Percentiles rank a stretch among this genome's conserved stretches.
Evolutionary conservation across 805 yeast species (phyloP).

Genomic region (Candida methanosorbosa): DNA sequence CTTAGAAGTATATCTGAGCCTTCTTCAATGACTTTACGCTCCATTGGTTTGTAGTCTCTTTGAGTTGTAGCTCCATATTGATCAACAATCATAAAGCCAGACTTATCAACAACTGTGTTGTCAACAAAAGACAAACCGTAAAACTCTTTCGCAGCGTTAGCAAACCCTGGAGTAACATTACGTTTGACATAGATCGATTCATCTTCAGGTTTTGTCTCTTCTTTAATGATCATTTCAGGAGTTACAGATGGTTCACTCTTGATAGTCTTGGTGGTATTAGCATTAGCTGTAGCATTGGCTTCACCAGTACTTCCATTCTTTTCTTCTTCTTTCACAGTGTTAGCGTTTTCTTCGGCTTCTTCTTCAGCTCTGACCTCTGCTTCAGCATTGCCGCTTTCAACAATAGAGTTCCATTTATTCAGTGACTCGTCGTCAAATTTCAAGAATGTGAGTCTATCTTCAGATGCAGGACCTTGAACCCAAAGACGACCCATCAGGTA

Average conservation of each 20-base stretch:
- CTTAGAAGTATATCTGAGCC: slow-evolving; percentile 44
- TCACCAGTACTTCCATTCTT: background rate
- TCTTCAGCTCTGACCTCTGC: slow-evolving; percentile 2
- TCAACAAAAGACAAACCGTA: slow-evolving; percentile 24
- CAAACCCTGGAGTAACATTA: slow-evolving; percentile 5
- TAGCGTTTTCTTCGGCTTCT: background rate
- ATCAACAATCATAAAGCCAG: slow-evolving; percentile 22
- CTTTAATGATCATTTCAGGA: too few relatives aligned
- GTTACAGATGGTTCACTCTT: too few relatives aligned
- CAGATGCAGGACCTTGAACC: slow-evolving; percentile 79
- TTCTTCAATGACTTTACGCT: slow-evolving; percentile 65
- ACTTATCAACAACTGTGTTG: slow-evolving; percentile 13
- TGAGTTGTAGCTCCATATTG: slow-evolving; percentile 27
- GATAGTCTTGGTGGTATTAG: too few relatives aligned
- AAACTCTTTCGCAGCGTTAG: slow-evolving; percentile 19
- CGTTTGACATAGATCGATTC: background rate
- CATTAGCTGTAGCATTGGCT: background rate
- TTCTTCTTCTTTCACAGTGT: background rate
- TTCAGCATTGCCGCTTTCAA: slow-evolving; percentile 1
- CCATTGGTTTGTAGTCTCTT: slow-evolving; percentile 25
- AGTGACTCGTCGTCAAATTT: slow-evolving; percentile 30
- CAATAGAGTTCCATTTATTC: slow-evolving; percentile 15
- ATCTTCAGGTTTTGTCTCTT: background rate
- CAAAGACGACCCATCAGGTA: slow-evolving; percentile 79
- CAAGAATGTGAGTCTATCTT: slow-evolving; percentile 26